A percentile compares a stretch with the other conserved stretches of the same genome.
Evolutionary conservation across 768 basidiomycete genomes (phyloP).

Genomic region (Leccinellum albellum): DNA sequence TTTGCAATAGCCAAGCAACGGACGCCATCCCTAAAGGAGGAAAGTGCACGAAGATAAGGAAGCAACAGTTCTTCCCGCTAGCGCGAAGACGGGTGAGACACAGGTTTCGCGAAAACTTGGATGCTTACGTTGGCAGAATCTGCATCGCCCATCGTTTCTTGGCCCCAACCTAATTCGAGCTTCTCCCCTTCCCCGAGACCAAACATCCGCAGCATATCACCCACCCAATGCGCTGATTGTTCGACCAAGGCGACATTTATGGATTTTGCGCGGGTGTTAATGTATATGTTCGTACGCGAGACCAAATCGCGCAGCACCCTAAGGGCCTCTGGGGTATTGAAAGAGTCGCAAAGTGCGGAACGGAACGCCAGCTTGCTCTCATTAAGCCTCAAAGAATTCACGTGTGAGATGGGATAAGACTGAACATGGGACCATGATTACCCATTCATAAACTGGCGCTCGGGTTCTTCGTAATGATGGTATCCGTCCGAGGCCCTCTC

Average conservation of each 20-base stretch:
- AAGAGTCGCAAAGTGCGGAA: constrained; percentile 88
- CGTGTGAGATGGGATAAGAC: constrained; percentile 9
- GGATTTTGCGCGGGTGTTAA: constrained; percentile 58
- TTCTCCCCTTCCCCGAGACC: constrained; percentile 71
- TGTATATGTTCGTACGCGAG: constrained; percentile 83
- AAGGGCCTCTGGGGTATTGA: constrained; percentile 89
- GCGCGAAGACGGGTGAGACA: neutral
- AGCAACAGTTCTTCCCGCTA: constrained; percentile 83
- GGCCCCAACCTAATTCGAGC: constrained; percentile 83
- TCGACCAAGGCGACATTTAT: constrained; percentile 63
- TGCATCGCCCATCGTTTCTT: constrained; percentile 42
- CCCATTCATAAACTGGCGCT: constrained; percentile 66
- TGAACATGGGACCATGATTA: constrained; percentile 31
- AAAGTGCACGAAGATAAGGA: constrained; percentile 83
- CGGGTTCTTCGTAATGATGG: constrained; percentile 63
- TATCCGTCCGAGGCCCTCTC: constrained; percentile 51
- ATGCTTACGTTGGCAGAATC: constrained; percentile 44
- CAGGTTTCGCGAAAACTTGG: neutral
- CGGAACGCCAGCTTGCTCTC: constrained; percentile 77
- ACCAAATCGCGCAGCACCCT: constrained; percentile 76
- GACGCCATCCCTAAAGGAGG: constrained; percentile 88
- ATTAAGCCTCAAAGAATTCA: constrained; percentile 51
- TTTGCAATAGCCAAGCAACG: constrained; percentile 76
- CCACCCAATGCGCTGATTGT: constrained; percentile 64
- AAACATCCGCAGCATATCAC: constrained; percentile 72